A percentile compares a stretch with the other conserved stretches of the same genome.
Evolutionary conservation across 2,329 filamentous ascomycete genomes (phyloP).

Genomic region (Beauveria brongniartii): DNA sequence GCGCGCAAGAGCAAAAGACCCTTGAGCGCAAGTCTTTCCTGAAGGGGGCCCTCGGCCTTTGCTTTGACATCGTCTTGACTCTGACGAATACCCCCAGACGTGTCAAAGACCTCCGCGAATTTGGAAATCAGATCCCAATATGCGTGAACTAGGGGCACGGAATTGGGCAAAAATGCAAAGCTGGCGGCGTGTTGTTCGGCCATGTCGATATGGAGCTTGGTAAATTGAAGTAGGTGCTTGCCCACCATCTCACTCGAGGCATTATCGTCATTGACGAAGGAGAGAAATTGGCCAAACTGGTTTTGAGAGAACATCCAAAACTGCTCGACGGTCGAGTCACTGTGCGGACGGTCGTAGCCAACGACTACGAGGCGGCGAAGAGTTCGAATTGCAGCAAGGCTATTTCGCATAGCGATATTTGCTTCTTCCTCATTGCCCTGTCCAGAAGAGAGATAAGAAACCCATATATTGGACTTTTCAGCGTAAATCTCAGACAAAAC

Average conservation of each 20-base stretch:
- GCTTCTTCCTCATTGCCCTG: conserved; percentile 51
- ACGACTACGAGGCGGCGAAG: conserved; percentile 70
- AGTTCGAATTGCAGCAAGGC: conserved; percentile 69
- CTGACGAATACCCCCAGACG: conserved; percentile 45
- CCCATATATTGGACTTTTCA: conserved; percentile 63
- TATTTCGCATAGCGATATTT: conserved; percentile 63
- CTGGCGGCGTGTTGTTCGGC: conserved; percentile 69
- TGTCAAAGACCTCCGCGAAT: conserved; percentile 66
- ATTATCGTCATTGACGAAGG: conserved; percentile 49
- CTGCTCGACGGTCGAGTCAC: conserved; percentile 64
- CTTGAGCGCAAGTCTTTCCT: conserved; percentile 75
- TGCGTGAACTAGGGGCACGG: conserved; percentile 64
- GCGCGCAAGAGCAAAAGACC: conserved; percentile 74
- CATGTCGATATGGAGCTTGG: conserved; percentile 88
- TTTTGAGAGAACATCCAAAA: conserved; percentile 74
- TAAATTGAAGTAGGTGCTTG: conserved; percentile 81
- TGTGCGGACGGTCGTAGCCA: conserved; percentile 78
- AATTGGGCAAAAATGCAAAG: conserved; percentile 75
- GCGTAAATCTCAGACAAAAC: conserved; percentile 72
- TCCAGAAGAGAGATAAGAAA: conserved; percentile 47
- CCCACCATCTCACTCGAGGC: conserved; percentile 58
- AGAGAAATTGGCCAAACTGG: conserved; percentile 71
- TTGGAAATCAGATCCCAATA: conserved; percentile 80
- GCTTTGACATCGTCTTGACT: conserved; percentile 34
- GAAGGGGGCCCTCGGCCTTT: conserved; percentile 52